These are phyloP conservation scores for Diplotaxis tenuifolia DNA, from an alignment of 345 rosid genomes.

Conservation along the genomic window DNA sequence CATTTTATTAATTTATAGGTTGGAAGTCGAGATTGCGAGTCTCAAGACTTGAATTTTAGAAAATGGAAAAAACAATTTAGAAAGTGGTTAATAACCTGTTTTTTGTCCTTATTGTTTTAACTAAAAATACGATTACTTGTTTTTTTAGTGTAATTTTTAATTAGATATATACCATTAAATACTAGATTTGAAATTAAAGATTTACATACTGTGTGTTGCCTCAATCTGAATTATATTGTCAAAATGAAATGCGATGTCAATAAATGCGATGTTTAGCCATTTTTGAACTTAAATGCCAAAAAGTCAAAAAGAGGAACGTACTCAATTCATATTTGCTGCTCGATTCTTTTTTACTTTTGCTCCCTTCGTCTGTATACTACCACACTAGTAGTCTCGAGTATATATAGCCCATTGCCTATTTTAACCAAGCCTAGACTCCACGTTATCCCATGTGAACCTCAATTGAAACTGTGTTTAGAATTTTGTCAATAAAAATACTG, in stretches of 20 bases:
- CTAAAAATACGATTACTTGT: not conserved
- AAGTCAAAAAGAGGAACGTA: conserved; percentile 2
- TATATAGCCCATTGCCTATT: conserved; percentile 21
- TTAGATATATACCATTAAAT: not conserved
- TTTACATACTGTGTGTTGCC: not conserved
- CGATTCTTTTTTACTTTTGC: not conserved
- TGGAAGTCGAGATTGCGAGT: not conserved
- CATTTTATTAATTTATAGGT: not conserved
- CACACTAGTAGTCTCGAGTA: conserved; percentile 18
- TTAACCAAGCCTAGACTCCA: conserved; percentile 16
- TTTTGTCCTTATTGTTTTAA: not conserved
- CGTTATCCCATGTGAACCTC: conserved; percentile 29
- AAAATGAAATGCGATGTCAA: conserved; percentile 12
- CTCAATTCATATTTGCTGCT: not conserved
- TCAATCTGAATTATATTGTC: not conserved
- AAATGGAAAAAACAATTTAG: not conserved
- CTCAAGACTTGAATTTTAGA: not conserved
- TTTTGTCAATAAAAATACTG: not conserved
- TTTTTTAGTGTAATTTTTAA: not conserved
- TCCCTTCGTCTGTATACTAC: not conserved
- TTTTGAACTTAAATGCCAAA: conserved; percentile 16
- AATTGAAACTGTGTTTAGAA: not conserved
- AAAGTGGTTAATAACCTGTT: not conserved
- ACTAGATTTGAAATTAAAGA: no score
- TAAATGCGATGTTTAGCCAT: conserved; percentile 25